Evolutionary conservation across 2,329 filamentous ascomycete genomes (phyloP).

Genomic region (Teratosphaeria destructans): DNA sequence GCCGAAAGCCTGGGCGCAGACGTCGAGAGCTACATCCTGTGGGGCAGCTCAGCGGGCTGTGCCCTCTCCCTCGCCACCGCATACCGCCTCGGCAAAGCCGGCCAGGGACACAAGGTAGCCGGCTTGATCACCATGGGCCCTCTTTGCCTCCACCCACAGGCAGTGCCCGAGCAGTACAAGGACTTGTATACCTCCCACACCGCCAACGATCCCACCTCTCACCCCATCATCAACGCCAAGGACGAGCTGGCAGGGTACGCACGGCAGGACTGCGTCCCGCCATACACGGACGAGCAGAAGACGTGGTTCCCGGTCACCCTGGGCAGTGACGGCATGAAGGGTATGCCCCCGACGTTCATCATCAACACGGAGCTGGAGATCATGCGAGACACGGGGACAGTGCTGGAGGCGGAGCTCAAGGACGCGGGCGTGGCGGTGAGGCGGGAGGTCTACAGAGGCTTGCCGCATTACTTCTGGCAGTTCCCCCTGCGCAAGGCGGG

Average conservation of each 20-base stretch:
- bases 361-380: conserved; percentile 43
- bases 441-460: conserved; percentile 32
- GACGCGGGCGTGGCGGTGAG: conserved; percentile 34
- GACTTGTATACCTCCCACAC: background rate
- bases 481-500: conserved; percentile 13
- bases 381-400: conserved; percentile 40
- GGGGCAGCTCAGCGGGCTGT: conserved; percentile 19
- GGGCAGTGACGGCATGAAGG: conserved; percentile 9
- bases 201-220: background rate
- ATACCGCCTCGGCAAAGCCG: conserved; percentile 9
- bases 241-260: background rate
- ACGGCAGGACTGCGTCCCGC: conserved; percentile 2
- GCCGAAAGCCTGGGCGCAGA: conserved; percentile 14
- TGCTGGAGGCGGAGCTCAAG: conserved; percentile 40
- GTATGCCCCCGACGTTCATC: conserved; percentile 38
- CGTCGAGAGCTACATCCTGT: conserved; percentile 12
- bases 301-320: conserved; percentile 12
- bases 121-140: conserved; percentile 24
- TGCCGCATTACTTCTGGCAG: conserved; percentile 32
- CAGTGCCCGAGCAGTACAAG: conserved; percentile 8
- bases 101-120: conserved; percentile 12
- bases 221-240: conserved; percentile 6
- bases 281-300: conserved; percentile 6
- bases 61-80: conserved; percentile 13
- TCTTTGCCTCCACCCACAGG: conserved; percentile 27